Conservation (phyloP, 805 yeast species). For the Metschnikowia kofuensis region DNA sequence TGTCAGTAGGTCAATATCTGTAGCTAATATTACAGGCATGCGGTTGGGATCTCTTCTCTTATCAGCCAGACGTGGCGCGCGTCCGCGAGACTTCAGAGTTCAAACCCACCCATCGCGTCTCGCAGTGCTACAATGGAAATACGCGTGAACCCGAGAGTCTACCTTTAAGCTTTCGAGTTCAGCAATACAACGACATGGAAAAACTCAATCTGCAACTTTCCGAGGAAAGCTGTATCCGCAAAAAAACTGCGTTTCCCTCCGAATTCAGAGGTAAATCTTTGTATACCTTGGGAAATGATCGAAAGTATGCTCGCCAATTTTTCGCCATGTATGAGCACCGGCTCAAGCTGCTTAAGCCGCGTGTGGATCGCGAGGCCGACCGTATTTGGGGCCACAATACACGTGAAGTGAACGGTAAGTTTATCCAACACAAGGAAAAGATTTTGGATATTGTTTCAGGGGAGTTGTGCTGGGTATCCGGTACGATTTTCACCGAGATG, state of each 20-base stretch:
- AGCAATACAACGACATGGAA: slow-evolving; percentile 5
- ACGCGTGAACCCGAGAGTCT: background rate
- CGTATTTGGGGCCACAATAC: slow-evolving; percentile 55
- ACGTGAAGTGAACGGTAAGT: slow-evolving; percentile 31
- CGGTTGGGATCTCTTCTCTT: too few species aligned
- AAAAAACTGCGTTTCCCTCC: background rate
- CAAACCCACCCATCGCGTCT: background rate
- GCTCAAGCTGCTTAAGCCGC: slow-evolving; percentile 27
- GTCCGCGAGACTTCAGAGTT: too few species aligned
- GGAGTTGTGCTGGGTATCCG: slow-evolving; percentile 75
- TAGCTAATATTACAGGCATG: too few species aligned
- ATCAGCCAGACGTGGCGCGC: too few species aligned
- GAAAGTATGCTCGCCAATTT: slow-evolving; percentile 40
- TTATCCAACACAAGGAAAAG: slow-evolving; percentile 33
- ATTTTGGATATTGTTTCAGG: slow-evolving; percentile 61
- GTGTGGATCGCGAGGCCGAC: slow-evolving; percentile 33
- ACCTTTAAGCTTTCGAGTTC: too few species aligned
- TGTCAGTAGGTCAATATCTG: too few species aligned
- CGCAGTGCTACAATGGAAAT: background rate
- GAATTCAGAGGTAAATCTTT: slow-evolving; percentile 19
- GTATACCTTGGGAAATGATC: slow-evolving; percentile 17
- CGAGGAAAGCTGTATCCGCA: background rate
- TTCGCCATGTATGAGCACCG: slow-evolving; percentile 44
- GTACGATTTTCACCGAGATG: slow-evolving; percentile 83
- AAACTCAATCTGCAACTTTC: slow-evolving; percentile 4